Percentiles rank a stretch among this genome's conserved stretches.
Evolutionary conservation across 176 grass and related monocot species (phyloP).

Genomic region (Oryza australiensis): DNA sequence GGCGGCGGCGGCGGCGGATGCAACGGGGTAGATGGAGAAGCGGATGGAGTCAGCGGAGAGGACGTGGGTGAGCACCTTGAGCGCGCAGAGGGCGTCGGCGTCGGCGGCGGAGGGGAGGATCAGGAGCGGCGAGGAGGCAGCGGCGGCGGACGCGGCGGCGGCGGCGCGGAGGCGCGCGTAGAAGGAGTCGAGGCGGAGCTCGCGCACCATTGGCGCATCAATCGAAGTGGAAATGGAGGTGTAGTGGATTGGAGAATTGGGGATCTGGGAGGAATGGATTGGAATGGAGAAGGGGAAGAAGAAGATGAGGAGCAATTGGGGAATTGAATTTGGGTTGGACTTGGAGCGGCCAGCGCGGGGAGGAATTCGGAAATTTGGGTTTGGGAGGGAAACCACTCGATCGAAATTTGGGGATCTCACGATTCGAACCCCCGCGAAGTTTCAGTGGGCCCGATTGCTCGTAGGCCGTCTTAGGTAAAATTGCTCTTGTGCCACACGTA

Average conservation of each 20-base stretch:
- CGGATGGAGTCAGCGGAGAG: slow-evolving; percentile 52
- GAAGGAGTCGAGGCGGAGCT: slow-evolving; percentile 64
- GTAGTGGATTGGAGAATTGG: no score
- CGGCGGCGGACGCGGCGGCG: slow-evolving; percentile 21
- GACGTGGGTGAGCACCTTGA: slow-evolving; percentile 65
- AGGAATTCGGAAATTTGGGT: slow-evolving; percentile 24
- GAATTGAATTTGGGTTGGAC: not conserved
- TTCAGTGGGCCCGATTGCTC: not conserved
- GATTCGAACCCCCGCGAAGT: not conserved
- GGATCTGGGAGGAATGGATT: no score
- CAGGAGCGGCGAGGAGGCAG: slow-evolving; percentile 55
- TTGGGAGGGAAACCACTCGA: slow-evolving; percentile 10
- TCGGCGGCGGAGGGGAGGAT: slow-evolving; percentile 82
- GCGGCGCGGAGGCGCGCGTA: slow-evolving; percentile 61
- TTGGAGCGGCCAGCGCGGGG: not conserved
- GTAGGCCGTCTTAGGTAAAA: no score
- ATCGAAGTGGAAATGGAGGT: not conserved
- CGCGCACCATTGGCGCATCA: slow-evolving; percentile 58
- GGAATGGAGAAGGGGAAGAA: no score
- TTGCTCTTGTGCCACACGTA: not conserved
- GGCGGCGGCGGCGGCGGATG: slow-evolving; percentile 38
- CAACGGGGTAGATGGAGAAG: slow-evolving; percentile 60
- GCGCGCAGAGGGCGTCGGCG: slow-evolving; percentile 75
- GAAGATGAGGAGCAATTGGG: not conserved
- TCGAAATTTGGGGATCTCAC: slow-evolving; percentile 10